Conservation (phyloP, 768 basidiomycete species). For the Suillus subaureus region DNA sequence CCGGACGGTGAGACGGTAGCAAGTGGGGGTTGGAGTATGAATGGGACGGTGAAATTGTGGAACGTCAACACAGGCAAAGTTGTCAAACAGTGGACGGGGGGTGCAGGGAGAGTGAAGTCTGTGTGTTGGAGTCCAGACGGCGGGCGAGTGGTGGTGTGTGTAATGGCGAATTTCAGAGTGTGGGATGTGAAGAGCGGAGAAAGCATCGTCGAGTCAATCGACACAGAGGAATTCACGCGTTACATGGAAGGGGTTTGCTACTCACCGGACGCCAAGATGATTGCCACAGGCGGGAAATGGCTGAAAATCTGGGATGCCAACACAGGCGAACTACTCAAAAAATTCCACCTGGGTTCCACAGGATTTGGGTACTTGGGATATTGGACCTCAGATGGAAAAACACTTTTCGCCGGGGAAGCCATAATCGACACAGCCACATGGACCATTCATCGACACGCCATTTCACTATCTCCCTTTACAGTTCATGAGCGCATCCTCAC, state of each 20-base stretch:
- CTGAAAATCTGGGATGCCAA: neutral
- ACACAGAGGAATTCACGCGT: too few species aligned
- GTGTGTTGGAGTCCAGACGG: neutral
- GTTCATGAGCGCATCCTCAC: neutral
- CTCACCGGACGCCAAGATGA: neutral
- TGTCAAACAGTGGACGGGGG: neutral
- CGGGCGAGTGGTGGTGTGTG: neutral
- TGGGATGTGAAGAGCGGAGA: neutral
- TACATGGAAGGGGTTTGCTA: neutral
- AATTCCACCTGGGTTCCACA: neutral
- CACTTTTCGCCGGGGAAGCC: neutral
- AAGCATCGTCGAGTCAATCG: accelerated
- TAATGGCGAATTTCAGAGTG: neutral
- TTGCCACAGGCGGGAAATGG: neutral
- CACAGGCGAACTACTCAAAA: neutral
- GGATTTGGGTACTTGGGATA: too few species aligned
- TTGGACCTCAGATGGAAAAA: neutral
- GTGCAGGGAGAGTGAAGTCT: neutral
- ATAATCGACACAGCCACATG: neutral
- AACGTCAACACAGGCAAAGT: neutral
- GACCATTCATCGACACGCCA: neutral
- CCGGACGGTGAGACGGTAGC: neutral
- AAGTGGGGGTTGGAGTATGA: neutral
- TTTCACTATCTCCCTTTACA: neutral
- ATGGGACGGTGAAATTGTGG: neutral